Conservation (phyloP, 352 stramenopile species). For the Phytophthora crassamura region DNA sequence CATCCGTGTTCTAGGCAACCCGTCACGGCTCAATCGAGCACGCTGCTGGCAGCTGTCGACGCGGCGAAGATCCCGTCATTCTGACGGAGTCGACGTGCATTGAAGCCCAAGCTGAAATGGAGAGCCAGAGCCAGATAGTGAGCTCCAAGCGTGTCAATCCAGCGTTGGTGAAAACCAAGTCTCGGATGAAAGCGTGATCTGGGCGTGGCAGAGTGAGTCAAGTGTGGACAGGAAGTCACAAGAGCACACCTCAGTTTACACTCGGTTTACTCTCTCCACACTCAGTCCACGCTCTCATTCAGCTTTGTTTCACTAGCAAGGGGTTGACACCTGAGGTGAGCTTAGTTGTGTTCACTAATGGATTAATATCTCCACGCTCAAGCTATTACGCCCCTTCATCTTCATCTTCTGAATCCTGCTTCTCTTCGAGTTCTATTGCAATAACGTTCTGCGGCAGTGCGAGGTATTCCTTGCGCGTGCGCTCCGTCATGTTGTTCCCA, state of each 20-base stretch:
- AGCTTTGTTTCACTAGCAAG: neutral
- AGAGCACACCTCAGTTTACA: neutral
- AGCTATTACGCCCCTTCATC: neutral
- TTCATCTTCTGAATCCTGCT: conserved; percentile 25
- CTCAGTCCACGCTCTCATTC: neutral
- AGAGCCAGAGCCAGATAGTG: too few species aligned
- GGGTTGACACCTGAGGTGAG: too few species aligned
- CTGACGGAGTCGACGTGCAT: too few species aligned
- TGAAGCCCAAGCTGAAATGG: too few species aligned
- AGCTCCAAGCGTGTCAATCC: too few species aligned
- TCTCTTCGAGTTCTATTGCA: conserved; percentile 57
- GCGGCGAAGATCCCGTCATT: too few species aligned
- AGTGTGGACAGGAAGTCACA: neutral
- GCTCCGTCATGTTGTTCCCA: conserved; percentile 70
- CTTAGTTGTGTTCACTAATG: too few species aligned
- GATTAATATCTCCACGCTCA: too few species aligned
- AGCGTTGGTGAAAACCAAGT: too few species aligned
- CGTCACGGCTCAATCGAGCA: too few species aligned
- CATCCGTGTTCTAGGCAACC: too few species aligned
- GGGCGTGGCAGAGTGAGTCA: neutral
- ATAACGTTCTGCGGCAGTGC: conserved; percentile 38
- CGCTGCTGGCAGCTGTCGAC: too few species aligned
- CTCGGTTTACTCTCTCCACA: conserved; percentile 1
- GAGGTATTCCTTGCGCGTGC: conserved; percentile 42
- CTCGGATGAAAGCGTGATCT: neutral